phyloP scores from a whole-genome alignment of 2,329 filamentous ascomycete genomes.

The Coniochaeta prunicola region DNA sequence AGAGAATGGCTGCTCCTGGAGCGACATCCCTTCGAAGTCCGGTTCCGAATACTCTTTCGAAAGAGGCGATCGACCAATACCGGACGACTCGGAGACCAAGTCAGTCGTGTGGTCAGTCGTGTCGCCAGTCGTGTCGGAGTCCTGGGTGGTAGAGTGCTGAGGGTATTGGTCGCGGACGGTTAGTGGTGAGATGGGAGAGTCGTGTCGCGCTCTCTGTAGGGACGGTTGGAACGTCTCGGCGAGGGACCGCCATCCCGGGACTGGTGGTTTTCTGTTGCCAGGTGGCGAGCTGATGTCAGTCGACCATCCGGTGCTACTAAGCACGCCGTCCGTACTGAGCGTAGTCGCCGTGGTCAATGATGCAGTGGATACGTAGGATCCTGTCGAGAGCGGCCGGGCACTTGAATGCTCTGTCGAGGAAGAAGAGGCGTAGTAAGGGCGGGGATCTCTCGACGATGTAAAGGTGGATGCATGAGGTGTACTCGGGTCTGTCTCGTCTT shows the following conservation, averaged over 20 bases:
- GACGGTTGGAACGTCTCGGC: not conserved
- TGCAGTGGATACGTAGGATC: not conserved
- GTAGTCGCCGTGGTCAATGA: not conserved
- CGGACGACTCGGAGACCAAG: not conserved
- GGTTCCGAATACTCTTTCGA: not conserved
- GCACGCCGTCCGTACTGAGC: not conserved
- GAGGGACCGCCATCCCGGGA: not conserved
- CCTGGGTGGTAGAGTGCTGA: not conserved
- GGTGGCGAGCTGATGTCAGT: not conserved
- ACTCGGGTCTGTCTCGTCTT: not conserved
- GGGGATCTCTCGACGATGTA: too few relatives aligned
- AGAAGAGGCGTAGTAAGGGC: not conserved
- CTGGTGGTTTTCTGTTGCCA: not conserved
- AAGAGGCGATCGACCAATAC: not conserved
- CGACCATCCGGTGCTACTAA: not conserved
- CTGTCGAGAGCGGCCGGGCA: not conserved
- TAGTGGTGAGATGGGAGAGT: not conserved
- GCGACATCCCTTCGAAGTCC: not conserved
- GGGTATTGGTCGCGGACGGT: not conserved
- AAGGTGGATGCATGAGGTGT: not conserved
- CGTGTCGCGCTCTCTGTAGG: not conserved
- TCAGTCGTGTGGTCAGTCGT: too few relatives aligned
- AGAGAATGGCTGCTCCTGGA: not conserved
- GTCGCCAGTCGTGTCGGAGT: not conserved
- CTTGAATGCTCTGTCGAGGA: not conserved